Conservation (phyloP, 106 monocot species). For the Platanthera zijinensis region DNA sequence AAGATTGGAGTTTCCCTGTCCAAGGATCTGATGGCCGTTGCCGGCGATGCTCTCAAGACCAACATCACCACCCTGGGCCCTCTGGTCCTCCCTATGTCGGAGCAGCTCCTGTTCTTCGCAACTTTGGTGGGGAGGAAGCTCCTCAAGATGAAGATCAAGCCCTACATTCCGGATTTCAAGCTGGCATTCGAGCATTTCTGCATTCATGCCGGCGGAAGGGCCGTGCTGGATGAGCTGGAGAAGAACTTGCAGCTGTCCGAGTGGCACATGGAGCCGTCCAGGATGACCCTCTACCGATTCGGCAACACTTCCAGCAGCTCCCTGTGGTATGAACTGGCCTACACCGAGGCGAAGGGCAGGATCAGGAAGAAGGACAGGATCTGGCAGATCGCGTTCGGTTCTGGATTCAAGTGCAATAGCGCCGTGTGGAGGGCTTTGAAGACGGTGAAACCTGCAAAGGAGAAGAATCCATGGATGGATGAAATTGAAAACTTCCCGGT, state of each 20-base stretch:
- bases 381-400: constrained; percentile 19
- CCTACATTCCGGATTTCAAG: constrained; percentile 18
- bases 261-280: constrained; percentile 20
- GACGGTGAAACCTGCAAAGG: constrained; percentile 8
- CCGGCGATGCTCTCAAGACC: constrained; percentile 15
- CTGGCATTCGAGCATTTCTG: constrained; percentile 20
- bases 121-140: constrained; percentile 17
- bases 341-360: constrained; percentile 14
- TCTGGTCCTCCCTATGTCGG: constrained; percentile 16
- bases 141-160: constrained; percentile 14
- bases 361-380: constrained; percentile 11
- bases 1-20: constrained; percentile 14
- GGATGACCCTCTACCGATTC: constrained; percentile 18
- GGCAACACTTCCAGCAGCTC: constrained; percentile 21
- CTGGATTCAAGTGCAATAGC: constrained; percentile 18
- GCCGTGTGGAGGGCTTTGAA: constrained; percentile 15
- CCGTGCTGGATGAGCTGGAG: constrained; percentile 17
- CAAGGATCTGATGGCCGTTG: constrained; percentile 13
- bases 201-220: constrained; percentile 17
- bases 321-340: constrained; percentile 18
- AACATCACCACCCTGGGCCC: constrained; percentile 18
- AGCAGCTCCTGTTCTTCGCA: constrained; percentile 16
- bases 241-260: constrained; percentile 18
- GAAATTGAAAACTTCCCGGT: constrained; percentile 15
- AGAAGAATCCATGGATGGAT: constrained; percentile 19